Evolutionary conservation across 2,329 filamentous ascomycete genomes (phyloP).

Genomic region (Hirsutella thompsonii): DNA sequence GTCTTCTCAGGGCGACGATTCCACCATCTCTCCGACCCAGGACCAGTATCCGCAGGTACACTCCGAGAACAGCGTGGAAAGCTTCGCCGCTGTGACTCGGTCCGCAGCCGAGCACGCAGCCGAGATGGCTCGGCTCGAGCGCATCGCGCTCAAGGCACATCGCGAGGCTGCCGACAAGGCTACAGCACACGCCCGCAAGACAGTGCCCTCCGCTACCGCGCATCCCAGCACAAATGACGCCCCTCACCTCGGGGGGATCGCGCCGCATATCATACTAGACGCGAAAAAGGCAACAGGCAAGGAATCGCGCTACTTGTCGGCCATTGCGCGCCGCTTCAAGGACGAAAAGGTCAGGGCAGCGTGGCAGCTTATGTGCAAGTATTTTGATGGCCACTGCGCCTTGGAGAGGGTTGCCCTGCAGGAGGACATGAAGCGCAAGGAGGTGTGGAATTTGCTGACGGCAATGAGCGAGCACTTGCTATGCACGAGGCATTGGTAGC

Average conservation of each 20-base stretch:
- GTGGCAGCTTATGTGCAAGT: conserved; percentile 67
- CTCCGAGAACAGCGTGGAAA: background rate
- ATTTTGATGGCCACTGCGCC: conserved; percentile 76
- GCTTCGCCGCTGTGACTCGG: conserved; percentile 14
- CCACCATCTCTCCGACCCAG: background rate
- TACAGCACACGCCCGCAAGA: conserved; percentile 39
- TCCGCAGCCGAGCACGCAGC: conserved; percentile 42
- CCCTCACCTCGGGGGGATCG: conserved; percentile 40
- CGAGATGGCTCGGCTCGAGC: conserved; percentile 47
- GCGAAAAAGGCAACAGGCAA: conserved; percentile 67
- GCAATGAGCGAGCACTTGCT: conserved; percentile 57
- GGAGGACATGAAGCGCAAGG: conserved; percentile 78
- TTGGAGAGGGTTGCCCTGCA: conserved; percentile 78
- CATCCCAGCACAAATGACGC: conserved; percentile 45
- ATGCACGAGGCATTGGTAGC: conserved; percentile 56
- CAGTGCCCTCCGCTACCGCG: conserved; percentile 32
- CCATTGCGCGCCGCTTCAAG: conserved; percentile 40
- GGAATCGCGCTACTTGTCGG: conserved; percentile 61
- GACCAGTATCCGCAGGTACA: conserved; percentile 8
- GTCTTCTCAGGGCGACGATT: background rate
- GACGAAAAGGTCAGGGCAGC: conserved; percentile 47
- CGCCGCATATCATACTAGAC: conserved; percentile 59
- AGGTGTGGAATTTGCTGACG: conserved; percentile 54
- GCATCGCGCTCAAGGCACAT: conserved; percentile 41
- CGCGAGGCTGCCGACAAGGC: conserved; percentile 43